A percentile compares a stretch with the other conserved stretches of the same genome.
These are phyloP conservation scores for Pyrenopolyporus hunteri DNA, from an alignment of 495 filamentous ascomycete species.

Conservation along the genomic window DNA sequence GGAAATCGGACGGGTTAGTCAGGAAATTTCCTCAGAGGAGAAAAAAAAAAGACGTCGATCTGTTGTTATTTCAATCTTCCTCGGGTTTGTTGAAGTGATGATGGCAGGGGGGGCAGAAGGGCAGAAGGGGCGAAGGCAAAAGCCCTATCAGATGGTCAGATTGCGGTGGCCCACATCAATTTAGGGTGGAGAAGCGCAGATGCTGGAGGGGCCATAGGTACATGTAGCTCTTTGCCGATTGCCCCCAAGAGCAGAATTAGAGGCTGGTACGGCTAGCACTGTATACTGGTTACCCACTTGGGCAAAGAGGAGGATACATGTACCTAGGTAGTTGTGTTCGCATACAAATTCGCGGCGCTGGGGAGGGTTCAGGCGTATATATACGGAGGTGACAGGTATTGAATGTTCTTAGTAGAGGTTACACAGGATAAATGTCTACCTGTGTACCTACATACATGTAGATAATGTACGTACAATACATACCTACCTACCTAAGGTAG, in stretches of 20 bases:
- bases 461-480: no score
- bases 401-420: no score
- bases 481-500: no score
- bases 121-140: constrained; percentile 18
- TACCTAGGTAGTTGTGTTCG: no score
- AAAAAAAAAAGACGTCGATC: constrained; percentile 29
- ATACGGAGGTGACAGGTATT: no score
- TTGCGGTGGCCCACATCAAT: constrained; percentile 19
- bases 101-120: constrained; percentile 21
- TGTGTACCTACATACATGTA: no score
- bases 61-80: constrained; percentile 24
- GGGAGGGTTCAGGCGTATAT: no score
- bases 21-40: constrained; percentile 19
- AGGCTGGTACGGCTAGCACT: not conserved
- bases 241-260: not conserved
- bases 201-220: not conserved
- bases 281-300: no score
- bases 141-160: constrained; percentile 35
- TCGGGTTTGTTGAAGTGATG: constrained; percentile 21
- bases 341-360: no score
- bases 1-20: constrained; percentile 15
- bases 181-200: constrained; percentile 13
- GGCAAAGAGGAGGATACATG: no score
- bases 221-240: constrained; percentile 23
- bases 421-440: no score